Conservation (phyloP, 257 asterid species). For the Linderniella brevidens region DNA sequence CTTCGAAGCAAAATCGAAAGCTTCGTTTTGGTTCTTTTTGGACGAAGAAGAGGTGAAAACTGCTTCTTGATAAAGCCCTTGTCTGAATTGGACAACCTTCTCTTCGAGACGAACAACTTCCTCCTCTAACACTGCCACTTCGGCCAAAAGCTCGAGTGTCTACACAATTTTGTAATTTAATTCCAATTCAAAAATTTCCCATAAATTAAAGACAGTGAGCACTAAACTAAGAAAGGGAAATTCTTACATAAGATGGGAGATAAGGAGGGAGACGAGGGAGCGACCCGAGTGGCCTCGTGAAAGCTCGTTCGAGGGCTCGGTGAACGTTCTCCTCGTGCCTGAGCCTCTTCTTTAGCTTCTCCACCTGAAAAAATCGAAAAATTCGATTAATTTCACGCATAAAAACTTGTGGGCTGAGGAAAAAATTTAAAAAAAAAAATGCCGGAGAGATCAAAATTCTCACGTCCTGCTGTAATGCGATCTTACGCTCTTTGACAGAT, state of each 20-base stretch:
- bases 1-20: too few relatives aligned
- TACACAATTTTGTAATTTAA: constrained; percentile 12
- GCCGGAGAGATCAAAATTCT: neutral
- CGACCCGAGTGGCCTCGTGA: constrained; percentile 78
- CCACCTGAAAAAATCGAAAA: constrained; percentile 32
- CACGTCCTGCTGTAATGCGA: constrained; percentile 79
- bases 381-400: neutral
- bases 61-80: constrained; percentile 89
- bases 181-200: neutral
- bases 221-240: neutral
- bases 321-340: constrained; percentile 88
- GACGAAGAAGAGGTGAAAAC: constrained; percentile 46
- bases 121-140: constrained; percentile 94
- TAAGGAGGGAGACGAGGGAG: constrained; percentile 94
- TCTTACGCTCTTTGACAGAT: constrained; percentile 46
- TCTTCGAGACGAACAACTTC: constrained; percentile 94
- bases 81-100: constrained; percentile 62
- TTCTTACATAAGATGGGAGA: constrained; percentile 70
- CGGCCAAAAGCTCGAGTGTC: constrained; percentile 96
- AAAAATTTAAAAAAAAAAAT: neutral
- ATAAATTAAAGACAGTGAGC: neutral
- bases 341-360: constrained; percentile 71
- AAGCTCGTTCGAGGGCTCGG: constrained; percentile 85
- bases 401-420: neutral
- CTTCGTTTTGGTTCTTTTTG: constrained; percentile 17